These are phyloP conservation scores for Leccinum olivaceopallidum DNA, from an alignment of 768 basidiomycete genomes.

Conservation along the genomic window DNA sequence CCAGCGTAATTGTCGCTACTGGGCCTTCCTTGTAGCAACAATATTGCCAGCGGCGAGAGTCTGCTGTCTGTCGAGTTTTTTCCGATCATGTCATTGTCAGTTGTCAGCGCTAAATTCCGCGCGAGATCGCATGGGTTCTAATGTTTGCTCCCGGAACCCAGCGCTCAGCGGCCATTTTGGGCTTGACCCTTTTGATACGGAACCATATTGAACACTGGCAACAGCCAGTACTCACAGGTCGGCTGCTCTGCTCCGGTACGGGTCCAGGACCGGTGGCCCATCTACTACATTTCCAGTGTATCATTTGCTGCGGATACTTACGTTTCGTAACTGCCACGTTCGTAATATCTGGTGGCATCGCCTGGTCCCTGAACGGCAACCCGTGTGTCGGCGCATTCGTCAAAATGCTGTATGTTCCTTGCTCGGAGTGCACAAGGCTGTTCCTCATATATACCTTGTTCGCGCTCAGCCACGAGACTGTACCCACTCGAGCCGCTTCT, in stretches of 20 bases:
- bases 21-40: neutral
- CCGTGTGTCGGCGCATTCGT: conserved; percentile 3
- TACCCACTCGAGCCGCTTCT: conserved; percentile 1
- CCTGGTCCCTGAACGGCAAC: conserved; percentile 19
- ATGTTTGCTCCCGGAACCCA: neutral
- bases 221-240: conserved; percentile 4
- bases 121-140: neutral
- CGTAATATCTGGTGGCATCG: conserved; percentile 14
- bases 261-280: neutral
- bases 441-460: conserved; percentile 25
- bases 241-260: neutral
- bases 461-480: neutral
- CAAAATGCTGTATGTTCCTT: conserved; percentile 5
- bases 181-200: neutral
- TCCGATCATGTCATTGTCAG: neutral
- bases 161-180: neutral
- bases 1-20: neutral
- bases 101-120: neutral
- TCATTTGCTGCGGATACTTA: conserved; percentile 3
- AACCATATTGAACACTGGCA: neutral
- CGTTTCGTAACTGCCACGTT: conserved; percentile 14
- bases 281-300: neutral
- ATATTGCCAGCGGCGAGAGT: neutral
- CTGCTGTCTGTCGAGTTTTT: neutral
- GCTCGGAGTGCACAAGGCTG: conserved; percentile 7